phyloP scores from a whole-genome alignment of 169 alveolate species.

The Eimeria praecox region DNA sequence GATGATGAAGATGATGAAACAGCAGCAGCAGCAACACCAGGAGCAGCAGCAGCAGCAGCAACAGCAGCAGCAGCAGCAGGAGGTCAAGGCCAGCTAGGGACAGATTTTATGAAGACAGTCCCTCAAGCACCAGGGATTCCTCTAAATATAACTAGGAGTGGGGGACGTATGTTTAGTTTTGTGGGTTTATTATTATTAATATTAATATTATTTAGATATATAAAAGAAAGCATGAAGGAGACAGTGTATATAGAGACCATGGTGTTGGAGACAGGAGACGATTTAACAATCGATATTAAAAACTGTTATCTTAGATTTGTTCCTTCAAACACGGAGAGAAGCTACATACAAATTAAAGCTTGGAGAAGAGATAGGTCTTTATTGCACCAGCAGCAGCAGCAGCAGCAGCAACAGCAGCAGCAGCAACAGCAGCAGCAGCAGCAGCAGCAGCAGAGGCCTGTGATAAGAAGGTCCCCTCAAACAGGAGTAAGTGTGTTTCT shows the following conservation, averaged over 20 bases:
- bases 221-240: neutral
- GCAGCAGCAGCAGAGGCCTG: constrained; percentile 28
- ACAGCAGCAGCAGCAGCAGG: neutral
- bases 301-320: constrained; percentile 65
- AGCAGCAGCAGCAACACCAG: no score
- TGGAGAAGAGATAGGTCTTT: no score
- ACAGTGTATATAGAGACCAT: constrained; percentile 4
- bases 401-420: neutral
- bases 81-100: constrained; percentile 78
- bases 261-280: constrained; percentile 8
- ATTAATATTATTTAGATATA: neutral
- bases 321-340: no score
- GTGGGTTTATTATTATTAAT: constrained; percentile 34
- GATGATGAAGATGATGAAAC: no score
- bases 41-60: neutral
- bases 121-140: constrained; percentile 80
- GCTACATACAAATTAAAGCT: no score
- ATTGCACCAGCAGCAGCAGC: no score
- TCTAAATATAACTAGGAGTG: constrained; percentile 3
- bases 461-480: neutral
- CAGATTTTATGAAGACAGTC: constrained; percentile 82
- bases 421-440: neutral
- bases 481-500: constrained; percentile 17
- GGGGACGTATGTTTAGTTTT: constrained; percentile 25
- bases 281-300: constrained; percentile 37